A percentile compares a stretch with the other conserved stretches of the same genome.
phyloP scores from a whole-genome alignment of 2,329 filamentous ascomycete species.

The Talaromyces verruculosus region DNA sequence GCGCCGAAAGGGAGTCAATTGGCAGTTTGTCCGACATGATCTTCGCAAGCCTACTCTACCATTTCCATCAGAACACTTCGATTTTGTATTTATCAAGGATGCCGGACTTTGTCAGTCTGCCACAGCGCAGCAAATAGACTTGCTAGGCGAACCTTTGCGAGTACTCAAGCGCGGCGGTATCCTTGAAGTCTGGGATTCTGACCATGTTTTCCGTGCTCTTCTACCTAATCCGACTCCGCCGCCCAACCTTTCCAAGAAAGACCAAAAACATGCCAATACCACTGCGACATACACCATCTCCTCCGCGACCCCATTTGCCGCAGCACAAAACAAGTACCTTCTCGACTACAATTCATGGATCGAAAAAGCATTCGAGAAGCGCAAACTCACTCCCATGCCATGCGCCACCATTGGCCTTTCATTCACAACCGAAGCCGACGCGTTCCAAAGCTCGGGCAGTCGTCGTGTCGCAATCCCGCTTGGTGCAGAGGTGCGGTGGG shows the following conservation, averaged over 20 bases:
- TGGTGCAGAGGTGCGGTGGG: constrained; percentile 75
- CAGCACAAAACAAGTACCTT: constrained; percentile 77
- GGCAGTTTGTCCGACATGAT: constrained; percentile 87
- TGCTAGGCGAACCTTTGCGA: constrained; percentile 73
- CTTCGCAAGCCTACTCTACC: constrained; percentile 73
- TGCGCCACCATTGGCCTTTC: constrained; percentile 75
- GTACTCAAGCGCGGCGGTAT: constrained; percentile 74
- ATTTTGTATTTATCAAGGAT: constrained; percentile 87
- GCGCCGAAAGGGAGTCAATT: constrained; percentile 73
- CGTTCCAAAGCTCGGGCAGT: constrained; percentile 66
- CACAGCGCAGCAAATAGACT: constrained; percentile 52
- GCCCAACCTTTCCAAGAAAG: constrained; percentile 58
- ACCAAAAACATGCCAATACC: constrained; percentile 62
- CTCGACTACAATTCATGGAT: constrained; percentile 84
- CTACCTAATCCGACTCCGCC: constrained; percentile 70
- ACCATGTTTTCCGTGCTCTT: constrained; percentile 79
- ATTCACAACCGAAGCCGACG: constrained; percentile 76
- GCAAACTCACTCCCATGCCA: constrained; percentile 70
- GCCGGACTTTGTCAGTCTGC: constrained; percentile 67
- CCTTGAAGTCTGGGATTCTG: constrained; percentile 86
- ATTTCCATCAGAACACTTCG: constrained; percentile 76
- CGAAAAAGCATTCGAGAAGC: constrained; percentile 68
- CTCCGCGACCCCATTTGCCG: constrained; percentile 76
- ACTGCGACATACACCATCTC: constrained; percentile 82
- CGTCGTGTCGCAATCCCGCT: constrained; percentile 84